Evolutionary conservation across 371 early-diverging fungal genomes (phyloP), one percentile per base, ranked within the genome.

Genomic region (Batkoa obscura): DNA sequence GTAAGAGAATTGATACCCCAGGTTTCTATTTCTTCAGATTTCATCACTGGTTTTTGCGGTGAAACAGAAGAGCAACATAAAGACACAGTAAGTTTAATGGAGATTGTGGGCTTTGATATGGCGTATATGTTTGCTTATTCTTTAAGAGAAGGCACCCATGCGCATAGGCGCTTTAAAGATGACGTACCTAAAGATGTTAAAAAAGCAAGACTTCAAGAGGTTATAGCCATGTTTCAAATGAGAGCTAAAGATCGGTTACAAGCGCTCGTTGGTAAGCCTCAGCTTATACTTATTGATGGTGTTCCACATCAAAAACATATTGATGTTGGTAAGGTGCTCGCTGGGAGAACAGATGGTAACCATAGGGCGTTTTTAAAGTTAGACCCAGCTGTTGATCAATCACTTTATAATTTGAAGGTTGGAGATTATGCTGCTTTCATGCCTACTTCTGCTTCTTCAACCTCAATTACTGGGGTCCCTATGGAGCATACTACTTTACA

Each of bases 61-160:
- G 86, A 86, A 61, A 86, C 84, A 8, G 85, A 84, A 52, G 64
- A 64, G 2, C 84, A 84, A 55, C 84, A 83, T 62, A 62, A 59
- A 10, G 84, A 84, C 56, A 86, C 86, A 0, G 74, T 84, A 38
- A 66, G 67, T 3, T 37, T 80, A 57, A 81, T 86, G 81, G 64
- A 75, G 35, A 58, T 68, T 9, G 83, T 86, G 1, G 71, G 75
- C 47, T 86, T 76, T 37, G 86, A 86, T 59, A 78, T 73, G 61
- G 86, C 86, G 0, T 86, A 78, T 57, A 86, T 86, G 86, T 86
- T 86, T 68, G 81, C 81, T 6, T 86, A 86, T 61, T 79, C 81
- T 60, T 76, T 82, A 71, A 72, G 86, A 23, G 84, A 83, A 65
- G 76, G 76, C 36, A 86, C 86, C 5, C 84, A 83, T 56, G 86